Evolutionary conservation across 2,329 filamentous ascomycete species (phyloP).

Genomic region (Paecilomyces sp.): DNA sequence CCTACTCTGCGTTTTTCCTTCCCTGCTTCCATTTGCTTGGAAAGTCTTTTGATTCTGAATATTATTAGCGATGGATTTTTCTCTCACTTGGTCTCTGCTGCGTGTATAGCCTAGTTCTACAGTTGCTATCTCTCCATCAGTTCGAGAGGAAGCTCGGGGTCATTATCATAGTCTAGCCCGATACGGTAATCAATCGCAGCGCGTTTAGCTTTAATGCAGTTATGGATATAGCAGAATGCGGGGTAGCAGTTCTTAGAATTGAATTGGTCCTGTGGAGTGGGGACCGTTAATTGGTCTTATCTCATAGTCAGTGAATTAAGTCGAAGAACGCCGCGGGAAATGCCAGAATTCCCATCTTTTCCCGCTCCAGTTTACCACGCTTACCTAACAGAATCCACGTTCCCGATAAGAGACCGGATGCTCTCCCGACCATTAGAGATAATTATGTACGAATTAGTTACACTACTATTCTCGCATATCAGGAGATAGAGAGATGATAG

Average conservation of each 20-base stretch:
- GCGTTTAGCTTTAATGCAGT: background rate
- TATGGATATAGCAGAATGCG: background rate
- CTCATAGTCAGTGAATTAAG: background rate
- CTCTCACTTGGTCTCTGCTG: background rate
- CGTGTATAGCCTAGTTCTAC: background rate
- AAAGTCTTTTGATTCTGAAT: background rate
- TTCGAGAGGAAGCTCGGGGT: background rate
- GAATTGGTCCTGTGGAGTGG: background rate
- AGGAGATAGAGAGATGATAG: no score
- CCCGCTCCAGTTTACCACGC: background rate
- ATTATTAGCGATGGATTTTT: background rate
- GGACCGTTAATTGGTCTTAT: background rate
- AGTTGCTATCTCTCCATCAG: background rate
- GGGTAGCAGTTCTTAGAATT: background rate
- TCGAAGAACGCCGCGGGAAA: background rate
- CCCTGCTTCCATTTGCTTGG: slow-evolving; percentile 5
- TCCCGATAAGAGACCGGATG: background rate
- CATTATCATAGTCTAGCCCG: background rate
- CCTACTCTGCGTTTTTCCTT: slow-evolving; percentile 14
- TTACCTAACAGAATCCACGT: background rate
- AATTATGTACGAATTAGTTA: background rate
- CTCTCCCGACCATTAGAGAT: background rate
- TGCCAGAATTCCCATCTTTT: background rate
- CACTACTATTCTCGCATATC: no score
- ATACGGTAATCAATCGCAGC: background rate